phyloP scores from a whole-genome alignment of 2,329 filamentous ascomycete genomes.

The Curvularia lunata region DNA sequence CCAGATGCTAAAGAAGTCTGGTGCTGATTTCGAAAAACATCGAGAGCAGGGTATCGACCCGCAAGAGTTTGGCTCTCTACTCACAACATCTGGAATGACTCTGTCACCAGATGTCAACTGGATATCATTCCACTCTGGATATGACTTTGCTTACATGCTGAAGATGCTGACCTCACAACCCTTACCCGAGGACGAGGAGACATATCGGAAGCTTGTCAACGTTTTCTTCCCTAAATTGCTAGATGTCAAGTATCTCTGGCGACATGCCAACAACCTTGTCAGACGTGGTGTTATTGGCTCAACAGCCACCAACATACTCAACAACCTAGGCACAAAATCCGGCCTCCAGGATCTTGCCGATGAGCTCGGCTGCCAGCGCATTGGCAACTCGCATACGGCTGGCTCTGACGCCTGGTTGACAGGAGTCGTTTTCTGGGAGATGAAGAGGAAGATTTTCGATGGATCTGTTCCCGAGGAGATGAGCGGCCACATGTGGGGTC shows the following conservation, averaged over 20 bases:
- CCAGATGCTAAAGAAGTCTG: slow-evolving; percentile 84
- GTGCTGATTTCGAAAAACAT: slow-evolving; percentile 87
- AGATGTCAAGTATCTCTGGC: slow-evolving; percentile 97
- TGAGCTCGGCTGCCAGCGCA: slow-evolving; percentile 85
- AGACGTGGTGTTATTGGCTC: slow-evolving; percentile 54
- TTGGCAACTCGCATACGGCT: slow-evolving; percentile 88
- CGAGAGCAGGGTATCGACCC: slow-evolving; percentile 91
- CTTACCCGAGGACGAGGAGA: slow-evolving; percentile 85
- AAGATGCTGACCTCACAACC: slow-evolving; percentile 86
- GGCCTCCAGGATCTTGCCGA: slow-evolving; percentile 94
- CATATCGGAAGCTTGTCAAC: slow-evolving; percentile 87
- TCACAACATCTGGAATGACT: slow-evolving; percentile 91
- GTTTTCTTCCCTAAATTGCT: slow-evolving; percentile 93
- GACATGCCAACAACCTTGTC: slow-evolving; percentile 75
- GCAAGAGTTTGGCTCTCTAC: slow-evolving; percentile 81
- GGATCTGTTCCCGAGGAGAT: slow-evolving; percentile 77
- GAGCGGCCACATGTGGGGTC: slow-evolving; percentile 92
- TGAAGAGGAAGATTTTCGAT: slow-evolving; percentile 86
- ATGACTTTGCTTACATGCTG: slow-evolving; percentile 96
- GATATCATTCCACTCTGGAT: slow-evolving; percentile 97
- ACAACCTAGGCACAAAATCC: slow-evolving; percentile 87
- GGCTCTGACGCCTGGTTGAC: slow-evolving; percentile 94
- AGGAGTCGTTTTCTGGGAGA: slow-evolving; percentile 92
- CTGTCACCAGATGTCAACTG: slow-evolving; percentile 88
- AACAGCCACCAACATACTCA: slow-evolving; percentile 72